Evolutionary conservation across 495 filamentous ascomycete species (phyloP).

Genomic region (Aspergillus indologenus): DNA sequence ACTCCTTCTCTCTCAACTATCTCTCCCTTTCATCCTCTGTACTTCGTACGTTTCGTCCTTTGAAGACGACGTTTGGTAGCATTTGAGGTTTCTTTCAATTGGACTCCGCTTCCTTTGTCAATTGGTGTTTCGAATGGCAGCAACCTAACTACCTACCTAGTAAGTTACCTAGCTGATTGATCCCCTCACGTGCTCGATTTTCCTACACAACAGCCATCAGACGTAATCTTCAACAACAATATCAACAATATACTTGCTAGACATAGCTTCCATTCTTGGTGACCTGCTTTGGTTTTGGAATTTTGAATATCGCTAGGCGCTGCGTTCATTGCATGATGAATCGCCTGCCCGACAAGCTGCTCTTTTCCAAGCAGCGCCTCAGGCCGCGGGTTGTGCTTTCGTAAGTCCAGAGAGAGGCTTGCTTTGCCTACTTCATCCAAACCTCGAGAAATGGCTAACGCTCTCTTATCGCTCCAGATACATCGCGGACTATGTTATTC

Average conservation of each 20-base stretch:
- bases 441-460: conserved; percentile 3
- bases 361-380: conserved; percentile 52
- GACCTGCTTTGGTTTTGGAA: not conserved
- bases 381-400: conserved; percentile 51
- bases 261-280: too few relatives aligned
- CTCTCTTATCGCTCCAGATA: conserved; percentile 43
- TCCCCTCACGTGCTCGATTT: not conserved
- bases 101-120: not conserved
- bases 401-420: conserved; percentile 30
- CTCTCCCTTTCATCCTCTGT: too few relatives aligned
- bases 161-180: too few relatives aligned
- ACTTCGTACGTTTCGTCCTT: too few relatives aligned
- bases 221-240: not conserved
- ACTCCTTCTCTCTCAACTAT: not conserved
- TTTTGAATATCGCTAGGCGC: not conserved
- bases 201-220: not conserved
- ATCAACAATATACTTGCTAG: not conserved
- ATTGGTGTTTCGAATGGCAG: not conserved
- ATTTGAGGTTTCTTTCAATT: not conserved
- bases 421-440: not conserved
- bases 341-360: conserved; percentile 41
- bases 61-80: too few relatives aligned
- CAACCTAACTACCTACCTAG: too few relatives aligned
- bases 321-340: conserved; percentile 25
- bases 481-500: conserved; percentile 65